phyloP scores from a whole-genome alignment of 768 basidiomycete species.

The Agaricus sinodeliciosus region DNA sequence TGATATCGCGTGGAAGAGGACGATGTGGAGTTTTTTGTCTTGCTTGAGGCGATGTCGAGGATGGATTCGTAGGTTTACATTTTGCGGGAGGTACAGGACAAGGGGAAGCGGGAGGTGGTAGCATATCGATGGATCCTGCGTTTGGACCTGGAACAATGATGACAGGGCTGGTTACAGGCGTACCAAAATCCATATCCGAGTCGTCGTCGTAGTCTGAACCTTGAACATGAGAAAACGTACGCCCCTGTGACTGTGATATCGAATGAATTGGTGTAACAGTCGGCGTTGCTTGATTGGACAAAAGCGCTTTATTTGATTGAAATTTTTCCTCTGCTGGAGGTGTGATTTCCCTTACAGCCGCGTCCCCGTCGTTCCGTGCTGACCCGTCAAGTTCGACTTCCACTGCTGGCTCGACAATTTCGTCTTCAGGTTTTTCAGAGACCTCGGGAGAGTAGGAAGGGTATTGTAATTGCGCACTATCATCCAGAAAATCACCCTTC shows the following conservation, averaged over 20 bases:
- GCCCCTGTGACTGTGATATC: not conserved
- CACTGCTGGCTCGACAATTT: not conserved
- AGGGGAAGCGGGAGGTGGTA: slow-evolving; percentile 1
- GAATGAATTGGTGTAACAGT: not conserved
- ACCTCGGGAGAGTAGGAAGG: not conserved
- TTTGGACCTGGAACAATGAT: slow-evolving; percentile 2
- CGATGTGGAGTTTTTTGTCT: no score
- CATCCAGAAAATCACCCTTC: not conserved
- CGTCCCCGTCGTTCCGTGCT: no score
- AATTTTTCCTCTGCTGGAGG: not conserved
- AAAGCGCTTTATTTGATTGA: not conserved
- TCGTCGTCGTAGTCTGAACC: not conserved
- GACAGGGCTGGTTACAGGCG: slow-evolving; percentile 7
- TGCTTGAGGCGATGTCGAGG: no score
- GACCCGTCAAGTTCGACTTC: no score
- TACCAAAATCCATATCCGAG: slow-evolving; percentile 9
- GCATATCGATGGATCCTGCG: not conserved
- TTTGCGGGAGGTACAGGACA: not conserved
- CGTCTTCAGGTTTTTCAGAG: not conserved
- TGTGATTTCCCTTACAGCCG: no score
- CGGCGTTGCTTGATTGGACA: not conserved
- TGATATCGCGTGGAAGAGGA: no score
- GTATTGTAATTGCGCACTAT: not conserved
- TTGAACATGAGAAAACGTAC: not conserved
- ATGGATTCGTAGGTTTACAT: not conserved